Evolutionary conservation across 805 yeast genomes (phyloP), one percentile per base, ranked within the genome.

Genomic region (Metschnikowia drakensbergensis): DNA sequence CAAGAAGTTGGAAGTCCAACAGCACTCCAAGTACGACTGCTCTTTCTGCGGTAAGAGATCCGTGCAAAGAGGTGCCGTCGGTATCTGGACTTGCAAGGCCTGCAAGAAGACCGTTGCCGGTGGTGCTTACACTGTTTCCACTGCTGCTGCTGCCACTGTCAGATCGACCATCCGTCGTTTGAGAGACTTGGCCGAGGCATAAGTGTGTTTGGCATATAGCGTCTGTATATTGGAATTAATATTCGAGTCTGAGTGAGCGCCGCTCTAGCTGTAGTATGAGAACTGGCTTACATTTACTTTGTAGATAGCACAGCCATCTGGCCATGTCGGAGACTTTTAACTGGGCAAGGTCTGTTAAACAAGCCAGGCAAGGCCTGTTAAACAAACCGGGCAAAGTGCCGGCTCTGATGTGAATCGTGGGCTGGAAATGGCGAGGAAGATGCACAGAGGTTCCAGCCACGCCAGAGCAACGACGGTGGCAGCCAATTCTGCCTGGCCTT

Each of bases 111-210:
- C 96, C 64, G 88, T 94, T 72, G 99, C 99, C 68, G 99, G 99
- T 77, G 99, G 99, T 84, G 99, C 99, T 79, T 94, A 94, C 91
- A 83, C 97, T 70, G 91, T 94, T 64, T 85, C 96, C 72, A 94
- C 99, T 68, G 94, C 99, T 71, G 97, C 99, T 76, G 99, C 99
- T 73, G 96, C 97, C 78, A 94, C 99, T 68, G 97, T 91, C 77
- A 91, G 99, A 86, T 94, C 99, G 60, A 92, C 99, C 78, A 94
- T 94, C 83, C 92, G 99, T 85, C 96, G 99, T 87, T 88, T 94
- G 80, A 90, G 99, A 86, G 99, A 94, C 75, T 75, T 95, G 83
- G 97, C 96, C 79, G 99, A 94, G 83, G 99, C 96, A 75, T 94
- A 91, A 88, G 64, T 37, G 13, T 17, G 17, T 17, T n/a, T 37